Percentiles rank a stretch among this genome's conserved stretches.
These are phyloP conservation scores for Monosporozyma yasuniensis DNA, from an alignment of 805 yeast species.

Conservation along the genomic window DNA sequence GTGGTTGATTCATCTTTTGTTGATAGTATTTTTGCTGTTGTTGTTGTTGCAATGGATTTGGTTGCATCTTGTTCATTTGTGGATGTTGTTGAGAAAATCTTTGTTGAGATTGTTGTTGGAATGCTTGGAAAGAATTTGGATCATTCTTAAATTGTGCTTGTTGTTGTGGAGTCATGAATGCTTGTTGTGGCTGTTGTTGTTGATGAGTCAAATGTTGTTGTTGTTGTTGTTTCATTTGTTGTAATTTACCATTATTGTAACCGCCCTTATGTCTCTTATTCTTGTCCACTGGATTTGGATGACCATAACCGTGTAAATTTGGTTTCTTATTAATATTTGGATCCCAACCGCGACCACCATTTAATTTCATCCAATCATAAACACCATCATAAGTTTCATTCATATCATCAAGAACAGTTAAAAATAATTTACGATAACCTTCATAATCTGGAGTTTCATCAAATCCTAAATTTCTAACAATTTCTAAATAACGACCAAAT, in stretches of 20 bases:
- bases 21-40: conserved; percentile 3
- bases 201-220: conserved; percentile 8
- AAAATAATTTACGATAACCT: conserved; percentile 67
- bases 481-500: conserved; percentile 82
- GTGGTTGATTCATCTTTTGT: conserved; percentile 5
- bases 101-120: conserved; percentile 31
- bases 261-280: conserved; percentile 22
- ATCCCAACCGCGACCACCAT: conserved; percentile 96
- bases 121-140: conserved; percentile 35
- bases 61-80: conserved; percentile 6
- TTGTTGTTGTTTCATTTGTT: conserved; percentile 15
- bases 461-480: conserved; percentile 80
- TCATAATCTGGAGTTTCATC: conserved; percentile 95
- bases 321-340: conserved; percentile 81
- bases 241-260: conserved; percentile 5
- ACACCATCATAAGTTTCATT: conserved; percentile 75
- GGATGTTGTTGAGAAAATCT: conserved; percentile 29
- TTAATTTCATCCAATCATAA: conserved; percentile 96
- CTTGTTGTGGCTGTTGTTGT: conserved; percentile 11
- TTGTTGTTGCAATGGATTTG: conserved; percentile 8
- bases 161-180: conserved; percentile 8
- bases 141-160: conserved; percentile 16
- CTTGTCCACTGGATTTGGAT: conserved; percentile 72
- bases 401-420: conserved; percentile 64
- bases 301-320: conserved; percentile 92